Percentiles rank a stretch among this genome's conserved stretches.
Evolutionary conservation across 345 rosid genomes (phyloP).

Genomic region (Zanthoxylum bungeanum): DNA sequence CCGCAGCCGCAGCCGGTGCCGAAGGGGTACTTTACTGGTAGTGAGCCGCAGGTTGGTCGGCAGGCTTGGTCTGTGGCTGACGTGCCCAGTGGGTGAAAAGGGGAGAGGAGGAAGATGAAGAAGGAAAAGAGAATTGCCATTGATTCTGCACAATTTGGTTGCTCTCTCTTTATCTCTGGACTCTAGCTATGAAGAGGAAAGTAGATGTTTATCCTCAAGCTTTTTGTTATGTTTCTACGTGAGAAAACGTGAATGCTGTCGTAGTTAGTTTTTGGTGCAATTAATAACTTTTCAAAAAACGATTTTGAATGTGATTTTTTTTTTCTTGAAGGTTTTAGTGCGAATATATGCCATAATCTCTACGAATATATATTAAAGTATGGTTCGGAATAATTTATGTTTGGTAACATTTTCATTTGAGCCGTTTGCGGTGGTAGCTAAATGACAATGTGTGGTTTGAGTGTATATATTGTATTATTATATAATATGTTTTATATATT

Average conservation of each 20-base stretch:
- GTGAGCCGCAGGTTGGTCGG: slow-evolving; percentile 34
- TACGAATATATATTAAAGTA: background rate
- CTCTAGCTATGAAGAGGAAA: background rate
- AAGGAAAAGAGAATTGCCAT: background rate
- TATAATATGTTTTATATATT: no score
- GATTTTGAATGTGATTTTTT: no score
- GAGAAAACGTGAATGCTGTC: no score
- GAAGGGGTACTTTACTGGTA: slow-evolving; percentile 46
- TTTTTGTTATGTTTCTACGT: no score
- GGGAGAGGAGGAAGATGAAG: slow-evolving; percentile 13
- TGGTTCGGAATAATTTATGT: background rate
- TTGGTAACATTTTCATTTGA: background rate
- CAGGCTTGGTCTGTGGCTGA: slow-evolving; percentile 21
- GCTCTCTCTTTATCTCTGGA: background rate
- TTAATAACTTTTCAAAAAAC: no score
- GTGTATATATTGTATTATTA: no score
- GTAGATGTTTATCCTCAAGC: background rate
- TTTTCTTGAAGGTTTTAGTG: background rate
- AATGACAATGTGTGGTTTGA: no score
- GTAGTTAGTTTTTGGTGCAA: background rate
- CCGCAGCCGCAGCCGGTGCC: slow-evolving; percentile 52
- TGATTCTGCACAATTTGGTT: background rate
- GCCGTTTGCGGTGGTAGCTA: background rate
- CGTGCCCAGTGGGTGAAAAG: background rate
- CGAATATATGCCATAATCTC: background rate